Evolutionary conservation across 1,284 basidiomycete species (phyloP).

Genomic region (Puccinia coronata): DNA sequence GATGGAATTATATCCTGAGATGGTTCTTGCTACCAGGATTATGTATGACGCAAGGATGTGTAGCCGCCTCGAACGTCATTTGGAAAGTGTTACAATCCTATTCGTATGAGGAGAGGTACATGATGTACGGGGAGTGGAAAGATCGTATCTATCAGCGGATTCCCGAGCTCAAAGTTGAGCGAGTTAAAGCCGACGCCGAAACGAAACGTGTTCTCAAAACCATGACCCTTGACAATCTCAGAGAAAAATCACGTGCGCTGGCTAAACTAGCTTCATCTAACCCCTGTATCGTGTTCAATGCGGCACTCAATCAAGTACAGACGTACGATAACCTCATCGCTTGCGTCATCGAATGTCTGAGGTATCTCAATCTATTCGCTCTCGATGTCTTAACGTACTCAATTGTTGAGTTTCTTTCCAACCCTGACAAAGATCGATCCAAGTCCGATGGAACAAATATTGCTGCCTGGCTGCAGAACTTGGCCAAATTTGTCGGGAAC

Average conservation of each 20-base stretch:
- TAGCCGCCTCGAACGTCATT: conserved; percentile 79
- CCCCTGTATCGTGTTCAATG: conserved; percentile 85
- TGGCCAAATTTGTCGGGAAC: conserved; percentile 89
- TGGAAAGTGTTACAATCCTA: conserved; percentile 81
- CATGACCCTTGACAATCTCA: conserved; percentile 72
- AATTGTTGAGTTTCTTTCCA: conserved; percentile 77
- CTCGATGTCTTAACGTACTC: conserved; percentile 90
- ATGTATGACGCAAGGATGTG: conserved; percentile 79
- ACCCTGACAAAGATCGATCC: conserved; percentile 77
- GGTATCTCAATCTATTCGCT: conserved; percentile 85
- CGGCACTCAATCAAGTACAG: conserved; percentile 90
- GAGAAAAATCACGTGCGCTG: conserved; percentile 79
- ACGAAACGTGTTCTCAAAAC: conserved; percentile 75
- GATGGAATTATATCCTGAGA: conserved; percentile 78
- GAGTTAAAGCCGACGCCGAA: conserved; percentile 64
- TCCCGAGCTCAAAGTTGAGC: conserved; percentile 59
- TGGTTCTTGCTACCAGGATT: conserved; percentile 81
- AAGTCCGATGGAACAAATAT: conserved; percentile 92
- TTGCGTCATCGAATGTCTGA: conserved; percentile 84
- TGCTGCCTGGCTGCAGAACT: conserved; percentile 88
- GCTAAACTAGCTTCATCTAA: conserved; percentile 93
- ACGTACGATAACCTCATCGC: conserved; percentile 91
- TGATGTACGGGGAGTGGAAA: conserved; percentile 94
- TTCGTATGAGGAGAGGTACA: conserved; percentile 77
- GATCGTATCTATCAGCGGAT: conserved; percentile 64